Base-by-base conservation (phyloP, 176 grass and related monocot genomes). In the Carex scoparia region DNA sequence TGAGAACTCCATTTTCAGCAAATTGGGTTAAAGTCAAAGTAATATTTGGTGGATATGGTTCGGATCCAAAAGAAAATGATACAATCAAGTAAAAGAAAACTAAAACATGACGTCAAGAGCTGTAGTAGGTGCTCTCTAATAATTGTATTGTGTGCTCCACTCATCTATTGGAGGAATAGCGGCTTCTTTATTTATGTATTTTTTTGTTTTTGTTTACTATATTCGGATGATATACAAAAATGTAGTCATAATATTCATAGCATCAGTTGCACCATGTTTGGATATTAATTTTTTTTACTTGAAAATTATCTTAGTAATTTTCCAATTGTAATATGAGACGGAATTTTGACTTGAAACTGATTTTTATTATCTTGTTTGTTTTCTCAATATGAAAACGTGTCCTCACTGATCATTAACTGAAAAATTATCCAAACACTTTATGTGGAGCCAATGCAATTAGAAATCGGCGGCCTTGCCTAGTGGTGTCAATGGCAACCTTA, bases 131-230 rank as follows among this genome's bases (percentile, higher is more conserved):
- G 32, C 59, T 81, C 18, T 81, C 23, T 18, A 65, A 48, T 18
- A 81, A 48, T 13, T 63, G n/a, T 65, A 81, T 42, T 7, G 49
- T 56, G 51, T 78, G 74, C 74, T 78, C 74, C 74, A 78, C 74
- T 78, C 51, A 81, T 44, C 13, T 59, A 65, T 44, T 62, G 15
- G 61, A 42, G 79, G 33, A 81, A 65, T 30, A 42, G 12, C 79
- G 16, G 79, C 79, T 31, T 1, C 59, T 61, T 54, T 23, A 40
- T 73, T 40, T 40, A 44, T 44, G 16, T 40, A 51, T 80, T 23
- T 61, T 18, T 10, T 33, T n/a, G n/a, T n/a, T 38, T 65, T 1
- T 35, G 33, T 65, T 46, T 7, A 81, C 35, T 23, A 42, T 65
- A 28, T 30, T 54, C 30, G 46, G 14, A 46, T 3, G 38, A 28